Conservation (phyloP, 176 grass and related monocot genomes). For the Tuctoria greenei region DNA sequence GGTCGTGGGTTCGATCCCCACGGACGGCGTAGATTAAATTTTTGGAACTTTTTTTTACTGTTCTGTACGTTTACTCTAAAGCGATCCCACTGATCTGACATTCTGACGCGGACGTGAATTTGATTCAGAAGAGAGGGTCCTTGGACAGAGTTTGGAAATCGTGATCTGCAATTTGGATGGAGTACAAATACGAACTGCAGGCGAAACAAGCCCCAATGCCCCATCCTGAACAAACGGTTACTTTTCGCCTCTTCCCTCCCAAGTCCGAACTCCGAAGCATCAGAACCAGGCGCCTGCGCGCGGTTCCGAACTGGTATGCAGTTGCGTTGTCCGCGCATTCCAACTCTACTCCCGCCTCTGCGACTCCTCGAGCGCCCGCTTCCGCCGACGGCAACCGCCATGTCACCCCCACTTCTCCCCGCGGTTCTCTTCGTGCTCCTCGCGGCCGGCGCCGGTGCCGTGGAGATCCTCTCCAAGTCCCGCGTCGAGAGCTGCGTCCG, state of each 20-base stretch:
- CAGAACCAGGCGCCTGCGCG: neutral
- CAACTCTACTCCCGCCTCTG: neutral
- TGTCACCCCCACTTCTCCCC: neutral
- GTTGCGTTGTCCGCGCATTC: neutral
- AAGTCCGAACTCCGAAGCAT: no score
- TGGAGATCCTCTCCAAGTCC: slow-evolving; percentile 82
- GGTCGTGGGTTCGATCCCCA: slow-evolving; percentile 63
- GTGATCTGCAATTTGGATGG: no score
- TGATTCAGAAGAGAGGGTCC: no score
- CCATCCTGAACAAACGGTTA: no score
- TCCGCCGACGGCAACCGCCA: neutral
- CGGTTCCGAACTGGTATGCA: neutral
- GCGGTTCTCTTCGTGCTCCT: slow-evolving; percentile 12
- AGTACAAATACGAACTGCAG: no score
- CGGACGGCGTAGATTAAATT: neutral
- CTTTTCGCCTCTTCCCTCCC: no score
- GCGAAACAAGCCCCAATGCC: no score
- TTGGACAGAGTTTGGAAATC: no score
- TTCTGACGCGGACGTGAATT: no score
- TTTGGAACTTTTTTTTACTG: no score
- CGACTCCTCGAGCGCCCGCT: neutral
- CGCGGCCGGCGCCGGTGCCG: neutral
- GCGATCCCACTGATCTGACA: no score
- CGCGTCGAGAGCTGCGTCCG: slow-evolving; percentile 44
- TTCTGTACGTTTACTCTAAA: no score